Evolutionary conservation across 2,329 filamentous ascomycete species (phyloP), one percentile per base, ranked within the genome.

Genomic region (Fusarium abutilonis): DNA sequence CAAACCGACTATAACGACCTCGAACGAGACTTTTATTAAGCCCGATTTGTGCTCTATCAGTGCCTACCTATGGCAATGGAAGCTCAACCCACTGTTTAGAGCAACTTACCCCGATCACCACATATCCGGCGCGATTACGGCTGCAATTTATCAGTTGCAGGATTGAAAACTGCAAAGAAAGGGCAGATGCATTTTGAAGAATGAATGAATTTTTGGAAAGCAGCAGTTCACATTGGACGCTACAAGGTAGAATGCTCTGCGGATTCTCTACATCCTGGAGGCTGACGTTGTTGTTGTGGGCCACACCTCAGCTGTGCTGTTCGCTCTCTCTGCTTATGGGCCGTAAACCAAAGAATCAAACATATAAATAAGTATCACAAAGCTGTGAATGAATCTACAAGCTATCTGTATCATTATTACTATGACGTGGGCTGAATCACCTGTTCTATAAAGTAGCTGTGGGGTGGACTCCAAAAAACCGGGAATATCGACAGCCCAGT

Each of bases 261-360:
- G 15, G 28, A 23, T 62, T 39, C 47, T 52, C 21, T 14, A 36
- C 3, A 41, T 31, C 44, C 48, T 53, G 40, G 47, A 39, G 50
- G 63, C 35, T 47, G 60, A 43, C 35, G 36, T 59, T 53, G 34
- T 59, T 53, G 34, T 29, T 56, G 54, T 51, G 35, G 38, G 35
- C 35, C 17, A 52, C 28, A 40, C 28, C 28, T 52, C 28, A 38
- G 31, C 29, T 48, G 26, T 44, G 41, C 21, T 46, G 19, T 36
- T 41, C 50, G 28, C 38, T 41, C 23, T 23, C n/a, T 31, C 29
- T 48, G 38, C 31, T 15, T 45, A 31, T 43, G 19, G 45, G 28
- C 10, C 31, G 17, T 21, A 44, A 26, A 35, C 21, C 11, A 56
- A 28, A 36, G 6, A 55, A 36, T 26, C 19, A 52, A 2, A 9